A percentile compares a stretch with the other conserved stretches of the same genome.
These are phyloP conservation scores for Fusarium xylarioides DNA, from an alignment of 2,329 filamentous ascomycete species.

Conservation along the genomic window DNA sequence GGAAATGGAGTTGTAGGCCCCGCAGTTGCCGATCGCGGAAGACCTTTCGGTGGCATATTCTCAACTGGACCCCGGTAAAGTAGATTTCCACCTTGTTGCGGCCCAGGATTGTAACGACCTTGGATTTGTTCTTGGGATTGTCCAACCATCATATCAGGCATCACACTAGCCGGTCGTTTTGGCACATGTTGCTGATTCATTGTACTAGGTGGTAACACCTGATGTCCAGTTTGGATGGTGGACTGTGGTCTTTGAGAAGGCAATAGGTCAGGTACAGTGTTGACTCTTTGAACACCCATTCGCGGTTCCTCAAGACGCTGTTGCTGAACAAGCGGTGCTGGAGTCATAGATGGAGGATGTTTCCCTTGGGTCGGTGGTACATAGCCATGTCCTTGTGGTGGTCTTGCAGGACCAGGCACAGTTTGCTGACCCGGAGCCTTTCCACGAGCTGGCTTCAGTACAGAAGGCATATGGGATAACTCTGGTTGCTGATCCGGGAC, in stretches of 20 bases:
- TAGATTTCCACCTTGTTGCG: constrained; percentile 10
- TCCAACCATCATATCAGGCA: constrained; percentile 34
- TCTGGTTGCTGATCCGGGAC: constrained; percentile 12
- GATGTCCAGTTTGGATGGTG: constrained; percentile 8
- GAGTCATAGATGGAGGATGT: constrained; percentile 41
- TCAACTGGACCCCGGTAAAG: constrained; percentile 29
- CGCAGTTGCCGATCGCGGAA: constrained; percentile 28
- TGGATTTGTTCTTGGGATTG: neutral
- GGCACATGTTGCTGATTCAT: constrained; percentile 18
- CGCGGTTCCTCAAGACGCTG: constrained; percentile 33
- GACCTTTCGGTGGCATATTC: constrained; percentile 20
- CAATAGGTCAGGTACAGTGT: constrained; percentile 35
- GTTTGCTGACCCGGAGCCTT: constrained; percentile 23
- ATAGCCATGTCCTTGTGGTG: constrained; percentile 27
- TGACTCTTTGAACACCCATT: constrained; percentile 34
- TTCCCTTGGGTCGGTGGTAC: constrained; percentile 36
- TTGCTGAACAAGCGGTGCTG: constrained; percentile 30
- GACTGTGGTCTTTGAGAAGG: constrained; percentile 32
- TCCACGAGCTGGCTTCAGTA: constrained; percentile 38
- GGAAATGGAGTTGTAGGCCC: constrained; percentile 26
- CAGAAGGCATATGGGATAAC: constrained; percentile 33
- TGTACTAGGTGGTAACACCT: neutral
- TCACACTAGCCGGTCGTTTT: constrained; percentile 31
- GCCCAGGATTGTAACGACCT: neutral
- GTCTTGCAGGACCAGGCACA: neutral